Evolutionary conservation across 371 early-diverging fungal species (phyloP), one percentile per base, ranked within the genome.

Genomic region (Mucor irregularis): DNA sequence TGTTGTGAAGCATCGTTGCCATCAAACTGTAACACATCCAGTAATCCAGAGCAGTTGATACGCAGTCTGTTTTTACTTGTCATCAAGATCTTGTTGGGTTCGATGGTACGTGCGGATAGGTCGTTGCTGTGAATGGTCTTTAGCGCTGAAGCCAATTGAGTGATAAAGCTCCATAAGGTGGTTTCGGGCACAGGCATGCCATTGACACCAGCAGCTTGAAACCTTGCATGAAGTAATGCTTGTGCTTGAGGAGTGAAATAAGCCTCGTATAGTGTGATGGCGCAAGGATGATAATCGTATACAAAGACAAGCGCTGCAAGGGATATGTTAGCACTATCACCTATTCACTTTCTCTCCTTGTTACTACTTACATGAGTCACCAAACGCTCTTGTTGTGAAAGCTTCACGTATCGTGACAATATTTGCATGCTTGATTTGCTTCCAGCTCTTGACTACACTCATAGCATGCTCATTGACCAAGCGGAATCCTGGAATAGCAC

Each of bases 311-410:
- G 78, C 0, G 93, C 90, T 89, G 58, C 10, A 5, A 17, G 13
- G 13, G 1, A 34, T 34, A 21, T 10, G 14, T 21, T 21, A 26
- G 45, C 6, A 11, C 14, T 38, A 28, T 28, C 8, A 2, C 21
- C 7, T n/a, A n/a, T n/a, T n/a, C n/a, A n/a, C n/a, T n/a, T n/a
- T n/a, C n/a, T n/a, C n/a, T n/a, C n/a, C 14, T 13, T 34, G 8
- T 34, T 10, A 8, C 10, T 8, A 61, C 78, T 63, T 70, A 87
- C 90, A 95, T 60, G 86, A 83, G 69, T 96, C 96, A 9, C 93
- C 93, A 82, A 96, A 96, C 5, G 91, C 91, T 29, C 88, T 87
- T 9, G 95, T 95, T 0, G 95, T 93, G 62, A 96, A 95, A 6
- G 91, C 96, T 68, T 95, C 95, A 19, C 84, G 78, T 17, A 95